Base-by-base conservation (phyloP, 2,329 filamentous ascomycete species). In the Trichocomaceae sp. region DNA sequence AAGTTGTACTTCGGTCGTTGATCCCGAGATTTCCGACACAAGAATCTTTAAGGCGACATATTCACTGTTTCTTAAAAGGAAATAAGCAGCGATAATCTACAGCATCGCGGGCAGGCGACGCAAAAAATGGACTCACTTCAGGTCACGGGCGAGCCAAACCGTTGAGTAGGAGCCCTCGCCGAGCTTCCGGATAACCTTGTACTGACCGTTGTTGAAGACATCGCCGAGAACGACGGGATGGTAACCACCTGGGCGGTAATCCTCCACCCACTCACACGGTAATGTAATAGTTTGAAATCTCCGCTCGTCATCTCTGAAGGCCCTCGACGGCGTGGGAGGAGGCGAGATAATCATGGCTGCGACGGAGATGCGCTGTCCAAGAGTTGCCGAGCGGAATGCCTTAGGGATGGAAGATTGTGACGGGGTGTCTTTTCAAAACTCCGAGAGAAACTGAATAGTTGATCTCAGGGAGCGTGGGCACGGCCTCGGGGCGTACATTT, bases 131-230 rank as follows among this genome's bases (percentile, higher is more conserved):
- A 60, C 61, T 60, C 52, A 67, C 64, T 61, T 54, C 19, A 60
- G 56, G 58, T 72, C 65, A 19, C 59, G 60, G 57, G 72, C 73
- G 26, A 77, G 68, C 75, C 72, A 78, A 54, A 77, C 71, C 10
- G 72, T 78, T 29, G 74, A 72, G 58, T 63, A 76, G 12, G 69
- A 69, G 37, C 76, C 75, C 3, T 67, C 69, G 15, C 75, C 75
- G 9, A 77, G 66, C 63, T 78, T 78, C 55, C 74, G 69, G 50
- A 75, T 62, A 37, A 77, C 64, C 49, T 65, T 65, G 59, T 78
- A 78, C 47, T 71, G 69, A 23, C 63, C 66, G 50, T 68, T 57
- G 57, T 76, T 74, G 29, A 33, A 33, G 7, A 61, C 35, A 39
- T 78, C 72, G 23, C 72, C 73, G 10, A 78, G 62, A 9, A 61